These are phyloP conservation scores for Funneliformis mosseae DNA, from an alignment of 192 early-diverging fungal genomes.

Conservation along the genomic window DNA sequence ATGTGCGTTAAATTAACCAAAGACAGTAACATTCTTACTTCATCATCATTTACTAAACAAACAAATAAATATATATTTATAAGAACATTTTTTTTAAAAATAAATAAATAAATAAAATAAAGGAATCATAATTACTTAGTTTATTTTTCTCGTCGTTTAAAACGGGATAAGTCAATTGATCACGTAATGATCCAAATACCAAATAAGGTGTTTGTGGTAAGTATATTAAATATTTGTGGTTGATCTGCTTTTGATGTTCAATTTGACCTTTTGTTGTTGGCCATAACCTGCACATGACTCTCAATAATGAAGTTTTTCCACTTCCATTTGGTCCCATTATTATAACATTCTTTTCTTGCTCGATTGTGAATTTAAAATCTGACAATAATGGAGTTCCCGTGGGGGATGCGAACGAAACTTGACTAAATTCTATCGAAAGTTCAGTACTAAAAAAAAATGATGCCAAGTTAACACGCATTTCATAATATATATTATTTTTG, in stretches of 20 bases:
- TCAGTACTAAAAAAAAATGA: constrained; percentile 24
- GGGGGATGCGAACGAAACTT: constrained; percentile 40
- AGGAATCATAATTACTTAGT: constrained; percentile 38
- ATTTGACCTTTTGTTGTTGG: constrained; percentile 54
- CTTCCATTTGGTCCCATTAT: constrained; percentile 78
- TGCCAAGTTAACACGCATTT: not conserved
- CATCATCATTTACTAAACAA: constrained; percentile 48
- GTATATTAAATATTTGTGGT: constrained; percentile 46
- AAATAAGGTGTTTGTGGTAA: constrained; percentile 72
- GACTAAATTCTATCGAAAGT: constrained; percentile 40
- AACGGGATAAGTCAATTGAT: constrained; percentile 67
- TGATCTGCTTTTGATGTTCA: constrained; percentile 28
- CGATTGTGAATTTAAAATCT: constrained; percentile 53
- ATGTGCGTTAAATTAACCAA: constrained; percentile 47
- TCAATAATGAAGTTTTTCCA: constrained; percentile 84
- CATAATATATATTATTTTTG: not conserved
- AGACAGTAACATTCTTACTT: constrained; percentile 42
- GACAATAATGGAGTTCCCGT: constrained; percentile 41
- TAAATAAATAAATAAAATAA: constrained; percentile 35
- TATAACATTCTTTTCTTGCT: constrained; percentile 59
- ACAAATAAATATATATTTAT: constrained; percentile 25
- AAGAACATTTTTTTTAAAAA: constrained; percentile 3
- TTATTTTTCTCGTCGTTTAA: constrained; percentile 37
- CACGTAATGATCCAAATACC: constrained; percentile 60
- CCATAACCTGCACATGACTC: constrained; percentile 80